Evolutionary conservation across 176 grass and related monocot genomes (phyloP).

Genomic region (Phoenix roebelenii): DNA sequence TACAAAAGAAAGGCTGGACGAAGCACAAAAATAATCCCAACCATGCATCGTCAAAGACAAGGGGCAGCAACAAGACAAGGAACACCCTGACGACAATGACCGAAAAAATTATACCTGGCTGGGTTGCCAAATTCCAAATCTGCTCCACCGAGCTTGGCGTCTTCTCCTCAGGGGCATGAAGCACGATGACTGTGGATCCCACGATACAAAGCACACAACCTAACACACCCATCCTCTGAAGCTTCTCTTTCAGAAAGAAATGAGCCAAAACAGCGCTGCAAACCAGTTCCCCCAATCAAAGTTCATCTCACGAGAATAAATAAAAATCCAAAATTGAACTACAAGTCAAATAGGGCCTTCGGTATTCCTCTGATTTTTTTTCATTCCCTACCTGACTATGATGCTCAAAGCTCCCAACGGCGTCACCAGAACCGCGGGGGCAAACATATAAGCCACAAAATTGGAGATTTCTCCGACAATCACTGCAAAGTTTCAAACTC

Average conservation of each 20-base stretch:
- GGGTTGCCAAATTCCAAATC: constrained; percentile 78
- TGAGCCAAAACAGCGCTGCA: constrained; percentile 86
- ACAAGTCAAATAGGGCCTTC: too few species aligned
- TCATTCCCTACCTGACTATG: constrained; percentile 56
- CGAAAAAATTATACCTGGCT: constrained; percentile 43
- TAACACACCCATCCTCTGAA: constrained; percentile 72
- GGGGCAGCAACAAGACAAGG: constrained; percentile 6
- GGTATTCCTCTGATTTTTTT: too few species aligned
- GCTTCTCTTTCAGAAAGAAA: constrained; percentile 88
- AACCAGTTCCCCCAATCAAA: constrained; percentile 7
- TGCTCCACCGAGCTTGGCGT: constrained; percentile 65
- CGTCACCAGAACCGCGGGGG: constrained; percentile 30
- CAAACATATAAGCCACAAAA: constrained; percentile 93
- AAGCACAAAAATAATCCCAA: constrained; percentile 4
- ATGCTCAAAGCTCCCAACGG: constrained; percentile 54
- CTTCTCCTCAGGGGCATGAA: constrained; percentile 86
- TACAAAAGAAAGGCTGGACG: constrained; percentile 68
- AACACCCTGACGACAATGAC: too few species aligned
- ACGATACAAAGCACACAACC: constrained; percentile 88
- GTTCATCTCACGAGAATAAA: background rate
- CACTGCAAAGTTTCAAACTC: constrained; percentile 41
- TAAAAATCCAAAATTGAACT: too few species aligned
- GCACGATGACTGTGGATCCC: constrained; percentile 82
- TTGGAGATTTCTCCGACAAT: constrained; percentile 84
- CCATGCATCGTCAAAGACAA: constrained; percentile 16